Evolutionary conservation across 2,329 filamentous ascomycete genomes (phyloP), one percentile per base, ranked within the genome.

Genomic region (Monosporascus sp.): DNA sequence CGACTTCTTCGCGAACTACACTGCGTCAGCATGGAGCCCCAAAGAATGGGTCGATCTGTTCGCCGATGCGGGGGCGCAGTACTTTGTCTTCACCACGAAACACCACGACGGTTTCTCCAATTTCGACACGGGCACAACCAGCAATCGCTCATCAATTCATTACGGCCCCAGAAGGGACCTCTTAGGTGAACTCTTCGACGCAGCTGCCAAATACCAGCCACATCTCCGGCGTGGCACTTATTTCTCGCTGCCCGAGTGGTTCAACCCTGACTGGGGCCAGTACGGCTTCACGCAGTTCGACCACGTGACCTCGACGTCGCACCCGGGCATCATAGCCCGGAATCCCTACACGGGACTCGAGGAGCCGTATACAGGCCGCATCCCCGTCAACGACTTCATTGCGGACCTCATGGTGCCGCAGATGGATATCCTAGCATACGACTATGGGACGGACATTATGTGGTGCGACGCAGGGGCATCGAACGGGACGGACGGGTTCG

Each of bases 1-100:
- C 55, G 79, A 83, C 61, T 78, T 77, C 50, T 77, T 83, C 58
- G 63, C 68, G 3, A 70, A 78, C 53, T 83, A 82, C 65, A 82
- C 77, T 0, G 77, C 77, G 0, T 67, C 70, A 0, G 61, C 62
- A 1, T 83, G 70, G 57, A 70, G 80, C 56, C 72, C 81, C 0
- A 80, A 77, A 51, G 75, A 58, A 48, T 71, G 69, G 68, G 69
- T 71, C 0, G 69, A 72, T 50, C 60, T 72, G 2, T 66, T 72
- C 52, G 68, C 66, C 3, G 69, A 68, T 37, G 66, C 68, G 0
- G 70, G 70, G 0, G 70, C 68, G 6, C 61, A 63, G 70, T 77
- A 77, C 60, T 77, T 78, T 53, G 75, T 78, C 5, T 58, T 73
- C 15, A 75, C 72, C 0, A 70, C 72, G 1, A 76, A 78, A 56